Evolutionary conservation across 2,329 filamentous ascomycete genomes (phyloP).

Genomic region (Elsinoe perseae): DNA sequence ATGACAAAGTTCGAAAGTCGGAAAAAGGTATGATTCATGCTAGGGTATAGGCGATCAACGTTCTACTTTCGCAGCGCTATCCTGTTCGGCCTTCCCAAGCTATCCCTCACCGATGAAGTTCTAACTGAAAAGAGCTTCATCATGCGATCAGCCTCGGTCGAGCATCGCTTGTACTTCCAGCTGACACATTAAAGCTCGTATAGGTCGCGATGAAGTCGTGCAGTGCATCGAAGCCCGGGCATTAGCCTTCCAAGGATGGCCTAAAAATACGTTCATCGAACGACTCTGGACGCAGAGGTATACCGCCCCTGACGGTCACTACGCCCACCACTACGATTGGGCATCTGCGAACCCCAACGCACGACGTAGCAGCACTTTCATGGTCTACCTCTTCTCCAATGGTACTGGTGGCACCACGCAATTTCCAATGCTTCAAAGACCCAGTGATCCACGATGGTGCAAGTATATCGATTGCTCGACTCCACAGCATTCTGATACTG

Average conservation of each 20-base stretch:
- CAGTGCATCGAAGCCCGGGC: conserved; percentile 54
- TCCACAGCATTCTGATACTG: conserved; percentile 14
- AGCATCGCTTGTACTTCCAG: conserved; percentile 22
- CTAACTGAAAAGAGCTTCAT: not conserved
- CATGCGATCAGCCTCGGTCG: not conserved
- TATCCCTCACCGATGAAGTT: conserved; percentile 29
- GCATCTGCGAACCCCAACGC: conserved; percentile 28
- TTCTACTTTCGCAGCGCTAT: too few species aligned
- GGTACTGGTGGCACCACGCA: conserved; percentile 54
- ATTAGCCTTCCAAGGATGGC: conserved; percentile 54
- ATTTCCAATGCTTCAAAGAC: conserved; percentile 47
- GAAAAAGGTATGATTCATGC: conserved; percentile 36
- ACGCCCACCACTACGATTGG: conserved; percentile 55
- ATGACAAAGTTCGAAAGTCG: conserved; percentile 46
- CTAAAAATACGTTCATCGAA: conserved; percentile 50
- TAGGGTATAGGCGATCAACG: too few species aligned
- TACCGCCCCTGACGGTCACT: conserved; percentile 47
- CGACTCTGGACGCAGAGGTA: conserved; percentile 55
- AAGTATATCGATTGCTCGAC: conserved; percentile 48
- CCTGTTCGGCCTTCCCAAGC: not conserved
- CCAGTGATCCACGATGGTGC: conserved; percentile 45
- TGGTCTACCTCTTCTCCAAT: conserved; percentile 51
- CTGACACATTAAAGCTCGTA: conserved; percentile 26
- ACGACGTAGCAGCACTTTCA: conserved; percentile 49
- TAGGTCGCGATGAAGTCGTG: conserved; percentile 42